Evolutionary conservation across 345 rosid species (phyloP).

Genomic region (Acer saccharum): DNA sequence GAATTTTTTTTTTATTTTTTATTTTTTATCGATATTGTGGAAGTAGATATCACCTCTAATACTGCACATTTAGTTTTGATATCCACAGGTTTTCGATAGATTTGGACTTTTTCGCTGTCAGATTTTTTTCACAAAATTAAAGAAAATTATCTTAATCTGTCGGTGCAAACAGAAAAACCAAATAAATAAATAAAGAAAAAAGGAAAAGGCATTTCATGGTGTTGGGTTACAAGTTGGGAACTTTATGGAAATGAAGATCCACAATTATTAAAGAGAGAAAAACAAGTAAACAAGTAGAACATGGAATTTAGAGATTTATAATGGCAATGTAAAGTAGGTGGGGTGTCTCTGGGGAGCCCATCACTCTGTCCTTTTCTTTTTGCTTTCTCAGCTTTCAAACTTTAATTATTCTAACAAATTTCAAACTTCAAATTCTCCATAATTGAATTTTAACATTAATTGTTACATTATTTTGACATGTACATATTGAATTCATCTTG

Average conservation of each 20-base stretch:
- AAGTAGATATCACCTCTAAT: no score
- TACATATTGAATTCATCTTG: no score
- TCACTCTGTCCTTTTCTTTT: not conserved
- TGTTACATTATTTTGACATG: not conserved
- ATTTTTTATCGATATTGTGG: no score
- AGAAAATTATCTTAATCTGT: not conserved
- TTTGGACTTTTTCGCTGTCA: no score
- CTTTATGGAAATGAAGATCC: not conserved
- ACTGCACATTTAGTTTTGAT: no score
- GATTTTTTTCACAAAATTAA: no score
- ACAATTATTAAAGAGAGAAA: conserved; percentile 1
- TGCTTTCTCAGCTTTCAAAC: conserved; percentile 10
- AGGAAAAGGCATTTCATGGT: not conserved
- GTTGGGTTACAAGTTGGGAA: not conserved
- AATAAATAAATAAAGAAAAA: not conserved
- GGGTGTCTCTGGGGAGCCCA: conserved; percentile 8
- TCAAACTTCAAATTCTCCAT: not conserved
- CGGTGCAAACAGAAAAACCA: not conserved
- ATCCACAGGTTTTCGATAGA: no score
- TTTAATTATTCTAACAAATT: conserved; percentile 10
- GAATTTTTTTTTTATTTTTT: no score
- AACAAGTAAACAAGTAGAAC: not conserved
- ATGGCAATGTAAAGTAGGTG: conserved; percentile 6
- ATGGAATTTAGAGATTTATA: conserved; percentile 9
- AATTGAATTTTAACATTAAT: not conserved